These are phyloP conservation scores for Amylostereum areolatum DNA, from an alignment of 1,284 basidiomycete species.

Conservation along the genomic window DNA sequence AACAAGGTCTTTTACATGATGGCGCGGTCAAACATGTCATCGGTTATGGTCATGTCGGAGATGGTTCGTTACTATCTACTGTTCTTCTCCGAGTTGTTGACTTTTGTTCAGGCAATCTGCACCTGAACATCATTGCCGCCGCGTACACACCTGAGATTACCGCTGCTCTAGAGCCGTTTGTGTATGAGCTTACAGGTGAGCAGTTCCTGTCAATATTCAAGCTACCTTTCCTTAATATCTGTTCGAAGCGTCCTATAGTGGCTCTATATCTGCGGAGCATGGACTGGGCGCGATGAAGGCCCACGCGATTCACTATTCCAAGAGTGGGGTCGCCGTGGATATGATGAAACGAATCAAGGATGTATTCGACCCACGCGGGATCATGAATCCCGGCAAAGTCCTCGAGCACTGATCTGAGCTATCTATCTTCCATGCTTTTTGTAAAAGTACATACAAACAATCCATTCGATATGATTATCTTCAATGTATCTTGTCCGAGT, in stretches of 20 bases:
- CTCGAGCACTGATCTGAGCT: slow-evolving; percentile 27
- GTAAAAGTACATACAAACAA: not conserved
- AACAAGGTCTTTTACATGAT: slow-evolving; percentile 69
- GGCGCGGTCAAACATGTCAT: slow-evolving; percentile 77
- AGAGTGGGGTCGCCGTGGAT: slow-evolving; percentile 73
- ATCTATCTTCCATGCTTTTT: not conserved
- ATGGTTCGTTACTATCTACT: slow-evolving; percentile 52
- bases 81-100: slow-evolving; percentile 10
- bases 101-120: slow-evolving; percentile 71
- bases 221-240: not conserved
- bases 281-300: slow-evolving; percentile 96
- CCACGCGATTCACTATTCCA: slow-evolving; percentile 86
- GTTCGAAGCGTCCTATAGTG: slow-evolving; percentile 58
- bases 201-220: slow-evolving; percentile 13
- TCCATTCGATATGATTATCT: not conserved
- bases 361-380: slow-evolving; percentile 87
- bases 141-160: slow-evolving; percentile 83
- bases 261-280: slow-evolving; percentile 96
- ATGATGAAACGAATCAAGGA: slow-evolving; percentile 90
- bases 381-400: slow-evolving; percentile 90
- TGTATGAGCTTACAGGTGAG: slow-evolving; percentile 89
- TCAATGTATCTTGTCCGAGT: too few species aligned
- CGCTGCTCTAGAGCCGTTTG: slow-evolving; percentile 87
- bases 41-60: slow-evolving; percentile 96
- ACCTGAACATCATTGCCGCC: slow-evolving; percentile 90